Conservation (phyloP, 768 basidiomycete species). For the Naematelia encephala region DNA sequence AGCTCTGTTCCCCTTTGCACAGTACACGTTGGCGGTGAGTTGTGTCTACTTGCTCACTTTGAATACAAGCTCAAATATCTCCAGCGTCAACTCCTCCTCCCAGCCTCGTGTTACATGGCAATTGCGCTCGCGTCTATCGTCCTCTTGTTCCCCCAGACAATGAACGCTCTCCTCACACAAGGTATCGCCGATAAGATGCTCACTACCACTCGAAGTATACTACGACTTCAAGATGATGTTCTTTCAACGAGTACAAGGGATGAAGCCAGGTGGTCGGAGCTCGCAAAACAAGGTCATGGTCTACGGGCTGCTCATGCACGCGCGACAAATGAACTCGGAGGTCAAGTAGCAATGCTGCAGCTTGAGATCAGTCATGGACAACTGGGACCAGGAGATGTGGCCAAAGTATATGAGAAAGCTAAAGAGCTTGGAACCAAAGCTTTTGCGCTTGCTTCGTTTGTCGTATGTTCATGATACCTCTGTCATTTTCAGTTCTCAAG, state of each 20-base stretch:
- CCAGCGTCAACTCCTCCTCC: conserved; percentile 52
- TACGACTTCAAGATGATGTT: conserved; percentile 39
- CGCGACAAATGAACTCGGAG: conserved; percentile 31
- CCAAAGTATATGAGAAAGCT: conserved; percentile 32
- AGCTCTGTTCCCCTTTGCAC: conserved; percentile 56
- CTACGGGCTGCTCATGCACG: conserved; percentile 30
- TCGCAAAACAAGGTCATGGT: conserved; percentile 24
- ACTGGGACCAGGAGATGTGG: conserved; percentile 44
- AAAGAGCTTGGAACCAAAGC: conserved; percentile 36
- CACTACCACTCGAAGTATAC: conserved; percentile 27
- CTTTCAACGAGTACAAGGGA: conserved; percentile 33
- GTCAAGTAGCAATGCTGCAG: conserved; percentile 37
- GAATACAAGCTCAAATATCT: conserved; percentile 17
- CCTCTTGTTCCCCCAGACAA: conserved; percentile 59
- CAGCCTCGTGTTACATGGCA: conserved; percentile 56
- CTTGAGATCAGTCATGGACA: conserved; percentile 47
- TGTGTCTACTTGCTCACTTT: not conserved
- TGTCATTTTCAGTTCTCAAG: not conserved
- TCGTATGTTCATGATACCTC: conserved; percentile 25
- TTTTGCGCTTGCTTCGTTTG: conserved; percentile 36
- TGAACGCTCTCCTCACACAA: conserved; percentile 52
- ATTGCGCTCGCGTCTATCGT: conserved; percentile 55
- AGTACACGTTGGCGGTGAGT: conserved; percentile 54
- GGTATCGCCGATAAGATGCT: conserved; percentile 42
- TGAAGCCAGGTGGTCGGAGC: conserved; percentile 27